These are phyloP conservation scores for Fusarium napiforme DNA, from an alignment of 2,329 filamentous ascomycete species.

Conservation along the genomic window DNA sequence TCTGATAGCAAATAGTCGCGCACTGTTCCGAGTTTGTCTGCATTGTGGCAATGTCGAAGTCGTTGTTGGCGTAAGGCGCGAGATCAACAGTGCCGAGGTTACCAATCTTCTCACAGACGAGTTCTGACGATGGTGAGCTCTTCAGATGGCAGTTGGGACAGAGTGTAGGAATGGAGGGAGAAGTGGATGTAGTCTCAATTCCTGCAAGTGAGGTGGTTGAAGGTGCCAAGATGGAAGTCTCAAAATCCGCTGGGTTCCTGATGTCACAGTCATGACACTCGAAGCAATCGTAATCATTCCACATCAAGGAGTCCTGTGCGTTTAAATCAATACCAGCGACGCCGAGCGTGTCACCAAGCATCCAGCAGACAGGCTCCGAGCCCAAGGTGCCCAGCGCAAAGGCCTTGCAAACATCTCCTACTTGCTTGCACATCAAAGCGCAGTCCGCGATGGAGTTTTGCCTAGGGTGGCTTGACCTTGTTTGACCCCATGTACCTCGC, in stretches of 20 bases:
- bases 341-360: not conserved
- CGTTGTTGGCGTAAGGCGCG: constrained; percentile 4
- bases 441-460: constrained; percentile 27
- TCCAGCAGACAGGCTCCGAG: not conserved
- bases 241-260: not conserved
- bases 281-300: constrained; percentile 20
- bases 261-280: constrained; percentile 8
- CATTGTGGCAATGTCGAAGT: not conserved
- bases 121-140: not conserved
- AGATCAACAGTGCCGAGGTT: not conserved
- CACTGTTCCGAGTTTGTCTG: constrained; percentile 12
- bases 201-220: not conserved
- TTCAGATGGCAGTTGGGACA: not conserved
- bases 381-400: not conserved
- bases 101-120: constrained; percentile 7
- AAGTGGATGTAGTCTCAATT: not conserved
- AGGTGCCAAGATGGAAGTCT: not conserved
- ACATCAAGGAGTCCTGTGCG: not conserved
- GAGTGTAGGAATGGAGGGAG: fast-evolving
- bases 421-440: not conserved
- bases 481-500: not conserved
- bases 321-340: not conserved
- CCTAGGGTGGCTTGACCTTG: not conserved
- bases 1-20: not conserved
- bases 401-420: constrained; percentile 4